phyloP scores from a whole-genome alignment of 805 yeast species.

The Metschnikowia koreensis region DNA sequence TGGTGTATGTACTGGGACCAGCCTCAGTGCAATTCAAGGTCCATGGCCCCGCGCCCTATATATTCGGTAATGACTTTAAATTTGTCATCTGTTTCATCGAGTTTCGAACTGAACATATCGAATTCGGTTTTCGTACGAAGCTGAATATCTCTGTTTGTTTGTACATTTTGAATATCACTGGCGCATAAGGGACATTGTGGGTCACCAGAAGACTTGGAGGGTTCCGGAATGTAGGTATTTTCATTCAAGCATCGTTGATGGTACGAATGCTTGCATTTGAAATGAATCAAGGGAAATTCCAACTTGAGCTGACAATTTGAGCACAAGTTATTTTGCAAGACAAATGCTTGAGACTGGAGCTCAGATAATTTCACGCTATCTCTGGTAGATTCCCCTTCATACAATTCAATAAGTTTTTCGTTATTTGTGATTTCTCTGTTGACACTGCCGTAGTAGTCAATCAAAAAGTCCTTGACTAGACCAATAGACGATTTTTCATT shows the following conservation, averaged over 20 bases:
- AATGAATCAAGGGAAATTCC: constrained; percentile 79
- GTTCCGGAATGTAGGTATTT: constrained; percentile 30
- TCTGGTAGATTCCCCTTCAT: constrained; percentile 61
- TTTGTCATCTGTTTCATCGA: constrained; percentile 56
- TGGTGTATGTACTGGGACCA: constrained; percentile 2
- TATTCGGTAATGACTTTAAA: constrained; percentile 77
- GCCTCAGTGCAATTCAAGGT: constrained; percentile 23
- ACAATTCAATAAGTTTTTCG: constrained; percentile 61
- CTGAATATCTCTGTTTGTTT: constrained; percentile 38
- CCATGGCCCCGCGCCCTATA: constrained; percentile 86
- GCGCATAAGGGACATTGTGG: constrained; percentile 70
- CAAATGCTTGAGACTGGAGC: constrained; percentile 44
- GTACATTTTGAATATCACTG: constrained; percentile 2
- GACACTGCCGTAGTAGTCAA: constrained; percentile 58
- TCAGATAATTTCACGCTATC: constrained; percentile 54
- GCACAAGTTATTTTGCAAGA: constrained; percentile 64
- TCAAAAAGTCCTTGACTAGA: constrained; percentile 63
- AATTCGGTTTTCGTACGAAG: constrained; percentile 62
- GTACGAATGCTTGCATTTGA: constrained; percentile 81
- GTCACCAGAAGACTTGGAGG: constrained; percentile 4
- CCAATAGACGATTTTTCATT: constrained; percentile 70
- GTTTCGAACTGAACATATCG: constrained; percentile 58
- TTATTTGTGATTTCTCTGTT: constrained; percentile 68
- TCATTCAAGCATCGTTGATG: constrained; percentile 77
- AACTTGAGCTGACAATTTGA: constrained; percentile 60